These are phyloP conservation scores for Haplosporangium gracile DNA, from an alignment of 192 early-diverging fungal species.

Conservation along the genomic window DNA sequence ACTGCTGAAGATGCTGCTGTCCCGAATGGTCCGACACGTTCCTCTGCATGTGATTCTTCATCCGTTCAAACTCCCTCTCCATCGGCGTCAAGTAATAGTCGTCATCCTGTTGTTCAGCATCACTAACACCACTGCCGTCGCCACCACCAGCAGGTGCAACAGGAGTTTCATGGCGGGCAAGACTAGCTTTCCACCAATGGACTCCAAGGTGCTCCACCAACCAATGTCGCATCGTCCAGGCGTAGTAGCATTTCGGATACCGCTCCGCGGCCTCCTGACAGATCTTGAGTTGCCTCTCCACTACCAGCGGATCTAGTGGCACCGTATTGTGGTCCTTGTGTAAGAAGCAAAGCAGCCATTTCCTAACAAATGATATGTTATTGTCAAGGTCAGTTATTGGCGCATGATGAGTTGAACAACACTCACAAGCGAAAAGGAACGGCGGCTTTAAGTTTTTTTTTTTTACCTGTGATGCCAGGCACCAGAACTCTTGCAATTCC, in stretches of 20 bases:
- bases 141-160: background rate
- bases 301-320: slow-evolving; percentile 8
- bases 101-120: background rate
- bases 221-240: slow-evolving; percentile 68
- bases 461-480: slow-evolving; percentile 65
- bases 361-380: slow-evolving; percentile 7
- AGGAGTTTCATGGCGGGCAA: background rate
- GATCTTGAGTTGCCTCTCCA: slow-evolving; percentile 45
- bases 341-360: slow-evolving; percentile 37
- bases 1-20: slow-evolving; percentile 59
- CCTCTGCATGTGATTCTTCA: slow-evolving; percentile 48
- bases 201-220: slow-evolving; percentile 38
- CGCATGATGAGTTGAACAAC: background rate
- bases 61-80: slow-evolving; percentile 42
- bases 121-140: too few relatives aligned
- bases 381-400: background rate
- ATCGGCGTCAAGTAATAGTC: slow-evolving; percentile 19
- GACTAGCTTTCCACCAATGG: slow-evolving; percentile 7
- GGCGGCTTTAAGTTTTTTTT: too few relatives aligned
- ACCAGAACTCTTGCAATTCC: slow-evolving; percentile 62
- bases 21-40: slow-evolving; percentile 67
- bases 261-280: slow-evolving; percentile 49
- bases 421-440: background rate
- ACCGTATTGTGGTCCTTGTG: slow-evolving; percentile 22
- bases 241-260: slow-evolving; percentile 68